phyloP scores from a whole-genome alignment of 108 stramenopile genomes.

The Chaetoceros muelleri region DNA sequence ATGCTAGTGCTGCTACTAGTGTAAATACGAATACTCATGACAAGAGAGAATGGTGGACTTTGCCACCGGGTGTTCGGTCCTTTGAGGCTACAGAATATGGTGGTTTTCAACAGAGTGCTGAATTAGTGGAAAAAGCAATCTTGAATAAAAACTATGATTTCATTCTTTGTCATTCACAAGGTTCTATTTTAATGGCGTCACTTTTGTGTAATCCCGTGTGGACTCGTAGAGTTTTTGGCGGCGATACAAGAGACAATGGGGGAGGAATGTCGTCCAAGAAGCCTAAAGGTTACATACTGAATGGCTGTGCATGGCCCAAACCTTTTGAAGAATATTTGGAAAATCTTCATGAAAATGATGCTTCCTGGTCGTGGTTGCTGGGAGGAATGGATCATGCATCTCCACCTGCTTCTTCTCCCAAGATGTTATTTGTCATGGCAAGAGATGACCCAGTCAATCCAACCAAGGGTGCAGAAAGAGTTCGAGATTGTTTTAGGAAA shows the following conservation, averaged over 20 bases:
- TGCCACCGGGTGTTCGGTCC: slow-evolving; percentile 65
- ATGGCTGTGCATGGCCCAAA: slow-evolving; percentile 72
- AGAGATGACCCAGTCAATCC: slow-evolving; percentile 58
- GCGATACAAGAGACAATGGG: slow-evolving; percentile 8
- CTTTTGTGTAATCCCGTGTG: slow-evolving; percentile 38
- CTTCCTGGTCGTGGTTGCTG: slow-evolving; percentile 5
- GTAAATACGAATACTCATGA: neutral
- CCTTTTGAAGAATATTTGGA: slow-evolving; percentile 36
- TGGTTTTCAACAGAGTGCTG: slow-evolving; percentile 49
- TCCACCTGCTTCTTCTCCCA: slow-evolving; percentile 1
- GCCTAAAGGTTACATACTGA: slow-evolving; percentile 45
- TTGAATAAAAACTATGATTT: slow-evolving; percentile 43
- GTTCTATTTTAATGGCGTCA: slow-evolving; percentile 59
- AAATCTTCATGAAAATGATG: slow-evolving; percentile 3
- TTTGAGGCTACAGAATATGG: slow-evolving; percentile 58
- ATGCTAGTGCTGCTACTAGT: no score
- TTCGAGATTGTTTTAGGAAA: slow-evolving; percentile 34
- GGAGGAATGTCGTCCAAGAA: neutral
- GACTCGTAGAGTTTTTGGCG: neutral
- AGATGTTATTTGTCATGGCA: slow-evolving; percentile 50
- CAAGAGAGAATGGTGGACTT: slow-evolving; percentile 48
- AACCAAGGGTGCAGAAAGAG: slow-evolving; percentile 34
- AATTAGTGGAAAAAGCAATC: slow-evolving; percentile 20
- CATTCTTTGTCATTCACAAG: slow-evolving; percentile 70
- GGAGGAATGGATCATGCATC: slow-evolving; percentile 1